phyloP scores from a whole-genome alignment of 1,139 yeast genomes.

The Pichia sp. region DNA sequence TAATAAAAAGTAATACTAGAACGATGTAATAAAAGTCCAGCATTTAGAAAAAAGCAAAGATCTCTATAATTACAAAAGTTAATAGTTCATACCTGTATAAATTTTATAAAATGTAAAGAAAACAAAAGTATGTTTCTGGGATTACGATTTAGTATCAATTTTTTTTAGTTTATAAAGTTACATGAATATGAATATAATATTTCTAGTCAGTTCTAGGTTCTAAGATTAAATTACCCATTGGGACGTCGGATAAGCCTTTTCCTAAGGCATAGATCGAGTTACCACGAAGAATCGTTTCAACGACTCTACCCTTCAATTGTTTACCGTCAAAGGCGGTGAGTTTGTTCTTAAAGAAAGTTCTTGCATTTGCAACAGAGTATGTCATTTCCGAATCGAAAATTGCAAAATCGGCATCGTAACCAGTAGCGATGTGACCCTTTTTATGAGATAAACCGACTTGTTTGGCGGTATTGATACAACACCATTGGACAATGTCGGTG shows the following conservation, averaged over 20 bases:
- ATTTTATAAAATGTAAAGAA: too few species aligned
- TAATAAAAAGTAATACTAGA: too few species aligned
- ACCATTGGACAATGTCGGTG: constrained; percentile 71
- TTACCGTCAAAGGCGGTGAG: constrained; percentile 82
- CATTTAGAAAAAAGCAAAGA: too few species aligned
- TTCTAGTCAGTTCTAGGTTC: constrained; percentile 46
- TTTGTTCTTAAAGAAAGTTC: constrained; percentile 77
- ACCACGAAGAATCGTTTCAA: constrained; percentile 80
- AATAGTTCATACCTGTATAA: too few species aligned
- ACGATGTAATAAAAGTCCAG: too few species aligned
- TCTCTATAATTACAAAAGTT: too few species aligned
- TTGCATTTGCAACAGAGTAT: constrained; percentile 56
- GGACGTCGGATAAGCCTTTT: constrained; percentile 53
- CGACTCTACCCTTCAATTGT: constrained; percentile 66
- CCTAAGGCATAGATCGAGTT: constrained; percentile 57
- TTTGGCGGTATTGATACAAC: constrained; percentile 76
- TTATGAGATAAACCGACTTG: constrained; percentile 75
- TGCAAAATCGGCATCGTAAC: constrained; percentile 85
- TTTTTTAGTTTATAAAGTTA: too few species aligned
- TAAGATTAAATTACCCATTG: constrained; percentile 58
- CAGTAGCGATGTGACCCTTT: constrained; percentile 71
- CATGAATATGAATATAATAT: too few species aligned
- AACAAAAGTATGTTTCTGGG: too few species aligned
- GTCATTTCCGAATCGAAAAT: constrained; percentile 65
- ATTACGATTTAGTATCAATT: too few species aligned